phyloP scores from a whole-genome alignment of 2,329 filamentous ascomycete species.

The Claviceps quebecensis region DNA sequence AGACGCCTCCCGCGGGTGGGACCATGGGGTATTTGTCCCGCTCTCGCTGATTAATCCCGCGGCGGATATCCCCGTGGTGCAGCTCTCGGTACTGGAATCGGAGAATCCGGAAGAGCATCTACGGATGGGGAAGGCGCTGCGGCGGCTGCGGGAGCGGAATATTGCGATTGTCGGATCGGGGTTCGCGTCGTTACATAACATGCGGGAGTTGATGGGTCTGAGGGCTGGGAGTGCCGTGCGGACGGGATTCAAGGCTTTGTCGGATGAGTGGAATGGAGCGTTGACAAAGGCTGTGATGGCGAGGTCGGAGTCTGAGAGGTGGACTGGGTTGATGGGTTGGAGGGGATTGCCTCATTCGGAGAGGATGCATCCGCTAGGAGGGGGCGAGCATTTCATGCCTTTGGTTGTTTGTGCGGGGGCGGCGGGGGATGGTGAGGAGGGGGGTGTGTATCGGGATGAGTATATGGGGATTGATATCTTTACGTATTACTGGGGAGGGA shows the following conservation, averaged over 20 bases:
- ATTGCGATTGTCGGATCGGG: slow-evolving; percentile 47
- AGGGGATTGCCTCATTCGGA: slow-evolving; percentile 32
- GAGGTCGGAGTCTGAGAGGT: slow-evolving; percentile 20
- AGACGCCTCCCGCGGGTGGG: slow-evolving; percentile 33
- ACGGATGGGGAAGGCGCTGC: slow-evolving; percentile 38
- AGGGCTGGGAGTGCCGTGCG: slow-evolving; percentile 5
- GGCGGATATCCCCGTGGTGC: slow-evolving; percentile 40
- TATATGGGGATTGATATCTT: neutral
- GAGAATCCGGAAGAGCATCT: slow-evolving; percentile 36
- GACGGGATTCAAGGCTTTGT: slow-evolving; percentile 12
- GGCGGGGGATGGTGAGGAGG: slow-evolving; percentile 15
- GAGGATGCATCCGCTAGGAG: slow-evolving; percentile 38
- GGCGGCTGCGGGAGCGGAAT: slow-evolving; percentile 33
- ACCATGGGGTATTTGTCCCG: slow-evolving; percentile 47
- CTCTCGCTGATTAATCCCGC: slow-evolving; percentile 38
- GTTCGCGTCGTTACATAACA: slow-evolving; percentile 44
- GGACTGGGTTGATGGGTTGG: slow-evolving; percentile 30
- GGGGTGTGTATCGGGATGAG: neutral
- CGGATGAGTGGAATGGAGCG: slow-evolving; percentile 30
- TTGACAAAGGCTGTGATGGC: slow-evolving; percentile 27
- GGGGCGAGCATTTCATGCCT: slow-evolving; percentile 46
- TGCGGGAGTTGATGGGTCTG: slow-evolving; percentile 30
- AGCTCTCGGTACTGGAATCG: slow-evolving; percentile 38
- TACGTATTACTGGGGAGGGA: neutral
- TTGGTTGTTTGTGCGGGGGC: slow-evolving; percentile 41